These are phyloP conservation scores for Moniliophthora roreri DNA, from an alignment of 1,284 basidiomycete genomes.

Conservation along the genomic window DNA sequence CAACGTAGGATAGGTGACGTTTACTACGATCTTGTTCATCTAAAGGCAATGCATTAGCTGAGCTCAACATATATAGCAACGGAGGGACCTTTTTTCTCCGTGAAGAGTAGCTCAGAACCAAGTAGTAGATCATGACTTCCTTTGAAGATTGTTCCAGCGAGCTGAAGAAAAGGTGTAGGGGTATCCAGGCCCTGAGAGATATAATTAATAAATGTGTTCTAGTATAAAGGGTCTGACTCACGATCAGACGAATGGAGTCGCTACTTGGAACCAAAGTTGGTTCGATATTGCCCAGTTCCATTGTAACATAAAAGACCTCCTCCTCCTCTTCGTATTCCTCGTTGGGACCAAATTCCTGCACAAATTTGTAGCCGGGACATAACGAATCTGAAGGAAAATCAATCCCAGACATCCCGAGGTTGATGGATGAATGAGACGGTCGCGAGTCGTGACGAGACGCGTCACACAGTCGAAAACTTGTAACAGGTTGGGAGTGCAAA, in stretches of 20 bases:
- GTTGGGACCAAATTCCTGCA: conserved; percentile 57
- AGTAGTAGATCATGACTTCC: conserved; percentile 64
- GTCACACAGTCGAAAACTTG: background rate
- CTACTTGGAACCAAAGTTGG: conserved; percentile 69
- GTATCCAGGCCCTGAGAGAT: conserved; percentile 66
- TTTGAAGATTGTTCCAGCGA: conserved; percentile 70
- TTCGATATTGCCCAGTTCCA: conserved; percentile 71
- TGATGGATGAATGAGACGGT: background rate
- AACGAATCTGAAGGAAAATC: background rate
- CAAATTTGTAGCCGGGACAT: conserved; percentile 58
- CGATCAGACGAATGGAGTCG: conserved; percentile 65
- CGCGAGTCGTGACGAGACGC: background rate
- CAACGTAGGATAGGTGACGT: conserved; percentile 49
- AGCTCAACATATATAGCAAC: background rate
- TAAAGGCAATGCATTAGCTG: conserved; percentile 17
- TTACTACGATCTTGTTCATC: conserved; percentile 45
- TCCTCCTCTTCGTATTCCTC: conserved; percentile 65
- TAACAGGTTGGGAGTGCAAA: no score
- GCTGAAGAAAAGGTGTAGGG: conserved; percentile 69
- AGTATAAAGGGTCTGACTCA: conserved; percentile 34
- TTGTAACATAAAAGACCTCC: conserved; percentile 65
- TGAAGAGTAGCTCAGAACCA: conserved; percentile 73
- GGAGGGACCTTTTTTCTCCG: conserved; percentile 54
- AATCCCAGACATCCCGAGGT: background rate
- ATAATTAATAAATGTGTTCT: background rate